phyloP scores from a whole-genome alignment of 2,329 filamentous ascomycete species.

The Penicillium sp. region DNA sequence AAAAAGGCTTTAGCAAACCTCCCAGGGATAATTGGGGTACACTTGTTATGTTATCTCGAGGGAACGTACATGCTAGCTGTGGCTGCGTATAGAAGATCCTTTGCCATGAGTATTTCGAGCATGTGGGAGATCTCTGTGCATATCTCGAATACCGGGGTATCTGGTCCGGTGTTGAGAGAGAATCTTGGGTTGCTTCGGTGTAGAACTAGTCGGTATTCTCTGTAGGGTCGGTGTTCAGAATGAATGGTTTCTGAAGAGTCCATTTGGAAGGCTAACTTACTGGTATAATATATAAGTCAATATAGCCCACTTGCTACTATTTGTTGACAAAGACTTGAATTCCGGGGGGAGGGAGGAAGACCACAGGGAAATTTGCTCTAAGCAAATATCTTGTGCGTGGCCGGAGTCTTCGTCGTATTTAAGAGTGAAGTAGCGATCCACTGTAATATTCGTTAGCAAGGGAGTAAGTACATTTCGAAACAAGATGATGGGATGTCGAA shows the following conservation, averaged over 20 bases:
- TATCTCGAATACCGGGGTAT: constrained; percentile 16
- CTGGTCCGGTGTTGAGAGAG: constrained; percentile 12
- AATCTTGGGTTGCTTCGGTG: constrained; percentile 15
- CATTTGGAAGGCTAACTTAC: neutral
- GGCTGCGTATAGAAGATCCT: constrained; percentile 13
- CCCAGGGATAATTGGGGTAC: neutral
- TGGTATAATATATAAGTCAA: constrained; percentile 15
- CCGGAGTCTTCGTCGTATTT: constrained; percentile 9
- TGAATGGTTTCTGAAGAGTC: no score
- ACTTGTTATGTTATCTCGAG: no score
- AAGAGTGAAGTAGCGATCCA: constrained; percentile 12
- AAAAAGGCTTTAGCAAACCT: neutral
- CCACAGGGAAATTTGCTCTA: constrained; percentile 16
- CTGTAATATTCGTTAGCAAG: constrained; percentile 1
- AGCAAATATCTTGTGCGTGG: constrained; percentile 12
- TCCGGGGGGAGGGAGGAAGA: constrained; percentile 8
- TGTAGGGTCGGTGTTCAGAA: neutral
- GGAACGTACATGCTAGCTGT: constrained; percentile 11
- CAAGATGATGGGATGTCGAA: neutral
- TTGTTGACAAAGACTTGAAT: constrained; percentile 7
- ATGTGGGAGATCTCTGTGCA: constrained; percentile 21
- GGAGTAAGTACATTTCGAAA: neutral
- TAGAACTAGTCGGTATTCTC: constrained; percentile 13
- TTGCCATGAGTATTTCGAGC: constrained; percentile 23
- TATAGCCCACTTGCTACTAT: constrained; percentile 13